These are phyloP conservation scores for Globisporangium cystogenes DNA, from an alignment of 352 stramenopile genomes.

Conservation along the genomic window DNA sequence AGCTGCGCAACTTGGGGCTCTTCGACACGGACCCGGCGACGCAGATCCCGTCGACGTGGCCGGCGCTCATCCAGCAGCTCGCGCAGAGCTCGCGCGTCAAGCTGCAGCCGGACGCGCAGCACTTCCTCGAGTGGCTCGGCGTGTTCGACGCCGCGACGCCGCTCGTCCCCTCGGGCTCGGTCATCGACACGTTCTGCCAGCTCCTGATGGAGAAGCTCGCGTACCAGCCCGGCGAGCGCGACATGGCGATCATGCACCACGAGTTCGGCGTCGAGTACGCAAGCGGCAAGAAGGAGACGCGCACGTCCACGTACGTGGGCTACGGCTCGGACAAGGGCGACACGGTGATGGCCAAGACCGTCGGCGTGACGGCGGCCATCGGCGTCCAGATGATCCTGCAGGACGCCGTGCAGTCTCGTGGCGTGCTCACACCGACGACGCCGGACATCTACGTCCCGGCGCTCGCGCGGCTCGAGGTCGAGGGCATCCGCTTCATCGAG, in stretches of 20 bases:
- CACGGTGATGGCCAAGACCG: slow-evolving; percentile 95
- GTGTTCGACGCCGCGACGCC: slow-evolving; percentile 49
- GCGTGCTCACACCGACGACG: slow-evolving; percentile 87
- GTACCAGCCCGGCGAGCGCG: slow-evolving; percentile 88
- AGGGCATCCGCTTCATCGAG: slow-evolving; percentile 86
- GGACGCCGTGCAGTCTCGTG: slow-evolving; percentile 71
- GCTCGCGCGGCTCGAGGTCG: slow-evolving; percentile 77
- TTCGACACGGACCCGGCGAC: slow-evolving; percentile 67
- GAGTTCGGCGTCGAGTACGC: slow-evolving; percentile 79
- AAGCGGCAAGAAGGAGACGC: slow-evolving; percentile 80
- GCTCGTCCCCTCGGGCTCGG: slow-evolving; percentile 41
- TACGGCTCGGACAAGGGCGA: slow-evolving; percentile 89
- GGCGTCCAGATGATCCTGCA: slow-evolving; percentile 93
- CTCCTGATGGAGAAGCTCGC: slow-evolving; percentile 88
- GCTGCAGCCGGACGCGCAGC: slow-evolving; percentile 44
- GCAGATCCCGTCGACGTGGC: slow-evolving; percentile 65
- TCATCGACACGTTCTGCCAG: slow-evolving; percentile 83
- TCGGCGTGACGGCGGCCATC: slow-evolving; percentile 92
- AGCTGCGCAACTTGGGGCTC: slow-evolving; percentile 88
- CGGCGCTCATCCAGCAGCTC: slow-evolving; percentile 71
- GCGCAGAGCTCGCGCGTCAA: slow-evolving; percentile 23
- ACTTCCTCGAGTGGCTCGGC: slow-evolving; percentile 78
- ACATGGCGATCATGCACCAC: slow-evolving; percentile 95
- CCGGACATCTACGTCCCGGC: slow-evolving; percentile 88
- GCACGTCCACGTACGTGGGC: slow-evolving; percentile 88